Percentiles rank a stretch among this genome's conserved stretches.
Evolutionary conservation across 2,329 filamentous ascomycete genomes (phyloP).

Genomic region (Emericellopsis atlantica): DNA sequence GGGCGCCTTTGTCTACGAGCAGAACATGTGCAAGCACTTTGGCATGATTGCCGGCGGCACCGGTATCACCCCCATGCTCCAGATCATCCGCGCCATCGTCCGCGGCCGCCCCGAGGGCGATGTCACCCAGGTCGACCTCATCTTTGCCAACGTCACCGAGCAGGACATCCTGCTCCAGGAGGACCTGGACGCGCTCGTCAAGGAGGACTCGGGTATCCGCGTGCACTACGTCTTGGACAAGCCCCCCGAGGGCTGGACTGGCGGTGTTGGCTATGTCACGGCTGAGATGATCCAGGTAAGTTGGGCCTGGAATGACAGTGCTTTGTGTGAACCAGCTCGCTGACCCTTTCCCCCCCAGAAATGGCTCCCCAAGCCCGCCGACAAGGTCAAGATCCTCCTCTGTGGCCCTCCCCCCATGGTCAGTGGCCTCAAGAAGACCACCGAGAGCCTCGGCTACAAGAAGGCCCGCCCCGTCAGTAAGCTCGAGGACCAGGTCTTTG

Average conservation of each 20-base stretch:
- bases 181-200: conserved; percentile 69
- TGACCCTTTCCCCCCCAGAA: conserved; percentile 31
- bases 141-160: conserved; percentile 91
- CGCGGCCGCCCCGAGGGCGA: conserved; percentile 69
- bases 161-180: conserved; percentile 91
- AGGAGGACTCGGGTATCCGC: conserved; percentile 68
- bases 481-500: conserved; percentile 95
- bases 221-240: conserved; percentile 96
- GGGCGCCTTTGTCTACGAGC: conserved; percentile 93
- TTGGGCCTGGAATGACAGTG: conserved; percentile 1
- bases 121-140: conserved; percentile 79
- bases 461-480: conserved; percentile 95
- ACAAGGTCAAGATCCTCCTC: conserved; percentile 84
- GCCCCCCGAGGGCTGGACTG: conserved; percentile 81
- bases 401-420: conserved; percentile 97
- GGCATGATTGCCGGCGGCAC: conserved; percentile 98
- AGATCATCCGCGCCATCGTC: conserved; percentile 84
- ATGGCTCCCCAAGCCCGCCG: conserved; percentile 68
- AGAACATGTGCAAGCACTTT: conserved; percentile 92
- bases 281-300: conserved; percentile 84
- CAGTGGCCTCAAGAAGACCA: conserved; percentile 90
- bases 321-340: conserved; percentile 11
- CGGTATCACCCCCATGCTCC: conserved; percentile 96
- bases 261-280: conserved; percentile 90
- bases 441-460: conserved; percentile 76